Base-by-base conservation (phyloP, 768 basidiomycete genomes). In the Tephrocybe sp. region DNA sequence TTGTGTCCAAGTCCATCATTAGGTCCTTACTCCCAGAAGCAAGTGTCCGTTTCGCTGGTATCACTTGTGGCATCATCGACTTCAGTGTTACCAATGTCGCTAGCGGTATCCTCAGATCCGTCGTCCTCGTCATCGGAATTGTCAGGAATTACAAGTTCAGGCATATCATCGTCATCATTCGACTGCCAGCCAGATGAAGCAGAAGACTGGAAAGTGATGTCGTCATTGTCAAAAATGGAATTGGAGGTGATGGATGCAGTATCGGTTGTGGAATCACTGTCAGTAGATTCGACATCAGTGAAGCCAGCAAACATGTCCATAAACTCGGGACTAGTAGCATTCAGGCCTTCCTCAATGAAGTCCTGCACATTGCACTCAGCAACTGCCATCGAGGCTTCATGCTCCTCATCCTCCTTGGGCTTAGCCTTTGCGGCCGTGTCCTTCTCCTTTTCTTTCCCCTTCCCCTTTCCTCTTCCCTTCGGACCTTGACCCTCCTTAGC, bases 401-500 rank as follows among this genome's bases (percentile, higher is more conserved):
- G 42, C n/a, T 55, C 60, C 7, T 54, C 53, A 19, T 54, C 56
- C 4, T 58, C 51, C 16, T 52, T 55, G 30, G 52, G 39, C 39
- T 58, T 58, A 38, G 52, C 56, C 16, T 17, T 42, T 7, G 45
- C 39, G 4, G 45, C 45, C 9, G 36, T 36, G 6, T 48, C 40
- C 34, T 48, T 44, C 34, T 35, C 49, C 43, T 51, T 51, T 5
- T 16, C 45, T 57, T 57, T 36, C 11, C 14, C 17, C n/a, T 10
- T 17, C 20, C 23, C 23, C 11, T 7, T 51, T 60, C 32, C 56
- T 47, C 48, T 62, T 55, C 40, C 47, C 43, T 45, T 49, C 56
- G 39, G 19, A 48, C 53, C 50, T 50, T 32, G 23, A 54, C 55
- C 61, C 32, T 56, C 52, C 52, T 62, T 58, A 6, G 54, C 58